Percentiles rank a stretch among this genome's conserved stretches.
Conservation (phyloP, 345 rosid species). For the Populus tremula region DNA sequence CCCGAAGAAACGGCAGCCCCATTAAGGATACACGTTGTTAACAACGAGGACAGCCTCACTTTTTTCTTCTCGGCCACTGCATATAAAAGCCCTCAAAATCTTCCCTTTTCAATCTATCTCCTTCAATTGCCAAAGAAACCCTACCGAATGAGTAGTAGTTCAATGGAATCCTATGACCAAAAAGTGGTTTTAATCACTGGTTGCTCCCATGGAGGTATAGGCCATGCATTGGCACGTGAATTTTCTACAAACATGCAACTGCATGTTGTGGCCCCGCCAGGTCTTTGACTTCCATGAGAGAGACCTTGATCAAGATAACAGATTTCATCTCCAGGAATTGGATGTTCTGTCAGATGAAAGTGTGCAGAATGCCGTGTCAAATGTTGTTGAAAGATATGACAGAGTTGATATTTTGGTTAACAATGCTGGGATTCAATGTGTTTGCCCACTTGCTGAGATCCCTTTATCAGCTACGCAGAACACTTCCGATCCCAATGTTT, state of each 20-base stretch:
- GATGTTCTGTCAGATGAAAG: slow-evolving; percentile 70
- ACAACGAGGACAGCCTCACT: too few relatives aligned
- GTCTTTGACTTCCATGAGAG: slow-evolving; percentile 58
- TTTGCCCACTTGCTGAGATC: slow-evolving; percentile 82
- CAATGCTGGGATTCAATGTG: slow-evolving; percentile 79
- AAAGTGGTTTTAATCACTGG: slow-evolving; percentile 80
- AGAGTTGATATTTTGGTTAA: slow-evolving; percentile 76
- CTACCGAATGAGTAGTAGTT: not conserved
- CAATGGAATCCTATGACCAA: slow-evolving; percentile 30
- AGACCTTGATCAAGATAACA: slow-evolving; percentile 60
- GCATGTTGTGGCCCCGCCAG: slow-evolving; percentile 79
- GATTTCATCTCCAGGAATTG: slow-evolving; percentile 63
- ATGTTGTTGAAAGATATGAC: slow-evolving; percentile 58
- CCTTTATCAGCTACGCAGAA: slow-evolving; percentile 56
- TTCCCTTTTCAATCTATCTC: not conserved
- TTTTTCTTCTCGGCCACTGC: too few relatives aligned
- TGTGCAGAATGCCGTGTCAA: slow-evolving; percentile 41
- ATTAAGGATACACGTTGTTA: too few relatives aligned
- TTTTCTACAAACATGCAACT: slow-evolving; percentile 48
- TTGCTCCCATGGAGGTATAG: slow-evolving; percentile 80
- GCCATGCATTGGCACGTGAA: slow-evolving; percentile 76
- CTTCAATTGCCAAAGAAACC: not conserved
- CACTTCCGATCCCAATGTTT: slow-evolving; percentile 70
- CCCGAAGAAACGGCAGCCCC: too few relatives aligned
- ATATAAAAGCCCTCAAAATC: too few relatives aligned